Conservation (phyloP, 2,329 filamentous ascomycete species). For the Biscogniauxia marginata region DNA sequence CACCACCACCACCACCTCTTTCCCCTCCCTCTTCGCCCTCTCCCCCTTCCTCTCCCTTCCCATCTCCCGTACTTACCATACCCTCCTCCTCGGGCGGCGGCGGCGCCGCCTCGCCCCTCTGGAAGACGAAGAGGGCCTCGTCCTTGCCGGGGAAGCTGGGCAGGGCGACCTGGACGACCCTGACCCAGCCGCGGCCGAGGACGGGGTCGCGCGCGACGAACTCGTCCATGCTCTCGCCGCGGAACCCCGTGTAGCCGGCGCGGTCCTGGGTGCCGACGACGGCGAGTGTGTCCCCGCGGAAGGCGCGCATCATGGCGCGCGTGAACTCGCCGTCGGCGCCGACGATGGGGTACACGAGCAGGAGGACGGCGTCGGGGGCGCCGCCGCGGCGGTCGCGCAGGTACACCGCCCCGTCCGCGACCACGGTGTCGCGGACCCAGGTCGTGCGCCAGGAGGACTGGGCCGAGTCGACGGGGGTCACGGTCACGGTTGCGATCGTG, state of each 20-base stretch:
- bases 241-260: constrained; percentile 73
- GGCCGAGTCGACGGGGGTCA: constrained; percentile 64
- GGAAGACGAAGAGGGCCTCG: constrained; percentile 70
- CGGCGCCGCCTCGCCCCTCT: constrained; percentile 42
- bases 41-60: neutral
- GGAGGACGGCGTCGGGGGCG: constrained; percentile 56
- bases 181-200: constrained; percentile 57
- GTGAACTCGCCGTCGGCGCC: constrained; percentile 65
- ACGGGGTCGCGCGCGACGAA: constrained; percentile 54
- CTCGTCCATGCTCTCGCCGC: constrained; percentile 60
- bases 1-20: too few relatives aligned
- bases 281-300: constrained; percentile 62
- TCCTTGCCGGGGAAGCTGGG: constrained; percentile 77
- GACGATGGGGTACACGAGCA: constrained; percentile 73
- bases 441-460: constrained; percentile 65
- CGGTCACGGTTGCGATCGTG: constrained; percentile 41
- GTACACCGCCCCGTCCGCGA: constrained; percentile 59
- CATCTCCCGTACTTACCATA: neutral
- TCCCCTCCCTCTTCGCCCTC: constrained; percentile 6
- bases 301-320: constrained; percentile 57
- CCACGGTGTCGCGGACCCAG: constrained; percentile 68
- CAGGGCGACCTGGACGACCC: constrained; percentile 62
- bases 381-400: constrained; percentile 45
- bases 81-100: neutral
- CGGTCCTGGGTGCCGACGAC: constrained; percentile 72